Evolutionary conservation across 371 early-diverging fungal genomes (phyloP).

Genomic region (Choanephora cucurbitarum): DNA sequence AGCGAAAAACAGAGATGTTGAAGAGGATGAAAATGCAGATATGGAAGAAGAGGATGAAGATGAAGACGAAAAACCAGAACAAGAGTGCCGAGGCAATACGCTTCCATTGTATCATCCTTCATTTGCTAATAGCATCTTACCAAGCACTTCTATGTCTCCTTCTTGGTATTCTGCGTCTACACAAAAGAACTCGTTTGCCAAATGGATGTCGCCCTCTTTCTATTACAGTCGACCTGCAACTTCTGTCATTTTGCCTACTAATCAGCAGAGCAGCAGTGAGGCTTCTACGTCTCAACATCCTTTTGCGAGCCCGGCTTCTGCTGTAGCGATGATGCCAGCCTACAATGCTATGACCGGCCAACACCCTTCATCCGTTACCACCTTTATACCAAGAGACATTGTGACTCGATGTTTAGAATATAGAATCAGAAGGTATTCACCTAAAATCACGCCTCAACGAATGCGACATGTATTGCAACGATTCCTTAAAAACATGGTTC

Average conservation of each 20-base stretch:
- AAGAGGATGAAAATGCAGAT: background rate
- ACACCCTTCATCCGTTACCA: constrained; percentile 10
- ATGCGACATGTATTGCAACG: constrained; percentile 52
- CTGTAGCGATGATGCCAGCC: constrained; percentile 10
- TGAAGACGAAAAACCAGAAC: constrained; percentile 2
- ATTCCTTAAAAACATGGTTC: constrained; percentile 51
- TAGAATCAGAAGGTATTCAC: constrained; percentile 45
- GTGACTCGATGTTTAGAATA: constrained; percentile 49
- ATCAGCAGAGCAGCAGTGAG: constrained; percentile 3
- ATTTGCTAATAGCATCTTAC: constrained; percentile 42
- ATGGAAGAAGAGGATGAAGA: constrained; percentile 13
- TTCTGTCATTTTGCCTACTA: constrained; percentile 34
- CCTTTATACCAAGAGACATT: constrained; percentile 43
- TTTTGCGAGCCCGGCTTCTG: too few species aligned
- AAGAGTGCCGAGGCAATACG: constrained; percentile 5
- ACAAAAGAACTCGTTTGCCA: constrained; percentile 47
- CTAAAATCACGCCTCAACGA: constrained; percentile 48
- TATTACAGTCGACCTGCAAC: constrained; percentile 51
- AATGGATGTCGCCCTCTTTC: constrained; percentile 56
- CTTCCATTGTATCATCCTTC: constrained; percentile 45
- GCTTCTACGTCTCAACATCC: background rate
- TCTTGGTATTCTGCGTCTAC: constrained; percentile 54
- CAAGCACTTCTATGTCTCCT: constrained; percentile 51
- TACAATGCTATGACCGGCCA: constrained; percentile 3
- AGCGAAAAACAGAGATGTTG: background rate